Base-by-base conservation (phyloP, 2,329 filamentous ascomycete genomes). In the Alternaria atra region DNA sequence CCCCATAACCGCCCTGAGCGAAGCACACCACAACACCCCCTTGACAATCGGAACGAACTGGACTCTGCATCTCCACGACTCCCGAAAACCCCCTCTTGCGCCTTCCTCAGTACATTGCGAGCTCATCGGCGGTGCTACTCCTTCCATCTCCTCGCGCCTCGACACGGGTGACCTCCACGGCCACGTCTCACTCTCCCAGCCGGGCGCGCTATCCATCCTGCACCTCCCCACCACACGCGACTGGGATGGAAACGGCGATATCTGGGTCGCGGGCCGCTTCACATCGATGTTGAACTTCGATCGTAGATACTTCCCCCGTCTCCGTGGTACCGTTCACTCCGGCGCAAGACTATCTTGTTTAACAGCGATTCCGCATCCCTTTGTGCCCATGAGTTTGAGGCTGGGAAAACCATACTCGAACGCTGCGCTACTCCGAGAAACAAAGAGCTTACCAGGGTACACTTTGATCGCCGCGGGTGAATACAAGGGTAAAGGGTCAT, bases 241-340 rank as follows among this genome's bases (percentile, higher is more conserved):
- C 8, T 80, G 81, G 50, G 83, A 87, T 63, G 83, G 89, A 17
- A 91, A 92, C 51, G 86, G 90, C 60, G 91, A 95, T 30, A 95
- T 98, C 40, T 94, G 94, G 81, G 88, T 97, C 35, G 92, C 91
- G 5, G 94, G 94, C 0, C 88, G 94, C 15, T 97, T 97, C 75
- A 91, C 93, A 5, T 94, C 89, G 70, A 92, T 97, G 58, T 82
- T 97, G 4, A 90, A 93, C 73, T 98, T 97, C 79, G 93, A 97
- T 74, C 87, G 93, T 4, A 90, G 94, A 44, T 92, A 87, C 77
- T 96, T 97, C 71, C 92, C 93, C 0, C 86, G 87, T 15, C 85
- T 97, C 7, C 86, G 88, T 61, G 90, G 88, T 6, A 92, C 92
- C 0, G 89, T 97, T 9, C 89, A 97, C 78, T 97, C 93, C 0